Evolutionary conservation across 164 flowering plant genomes (phyloP).

Genomic region (Vitis riparia): DNA sequence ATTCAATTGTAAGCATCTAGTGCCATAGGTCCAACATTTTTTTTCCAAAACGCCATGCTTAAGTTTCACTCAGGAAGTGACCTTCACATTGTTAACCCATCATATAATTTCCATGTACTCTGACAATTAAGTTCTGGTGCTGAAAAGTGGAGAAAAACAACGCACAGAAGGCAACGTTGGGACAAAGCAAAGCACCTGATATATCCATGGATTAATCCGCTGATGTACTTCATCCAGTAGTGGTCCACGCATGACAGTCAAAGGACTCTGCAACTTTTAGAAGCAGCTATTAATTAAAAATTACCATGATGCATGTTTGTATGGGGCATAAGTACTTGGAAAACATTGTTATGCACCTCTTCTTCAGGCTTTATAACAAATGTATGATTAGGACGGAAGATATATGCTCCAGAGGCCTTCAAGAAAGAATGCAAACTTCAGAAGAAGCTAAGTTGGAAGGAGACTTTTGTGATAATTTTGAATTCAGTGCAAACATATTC

Average conservation of each 20-base stretch:
- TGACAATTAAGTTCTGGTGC: background rate
- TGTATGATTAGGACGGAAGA: conserved; percentile 93
- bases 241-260: conserved; percentile 44
- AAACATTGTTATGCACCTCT: conserved; percentile 24
- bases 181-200: conserved; percentile 35
- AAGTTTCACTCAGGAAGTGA: background rate
- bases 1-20: background rate
- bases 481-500: background rate
- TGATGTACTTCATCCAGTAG: conserved; percentile 53
- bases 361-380: conserved; percentile 45
- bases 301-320: background rate
- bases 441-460: conserved; percentile 1
- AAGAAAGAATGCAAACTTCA: background rate
- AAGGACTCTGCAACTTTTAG: conserved; percentile 26
- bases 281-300: background rate
- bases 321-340: background rate
- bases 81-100: background rate
- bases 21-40: background rate
- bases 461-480: background rate
- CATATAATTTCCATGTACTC: background rate
- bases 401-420: conserved; percentile 73
- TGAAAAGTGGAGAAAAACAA: background rate
- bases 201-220: conserved; percentile 46
- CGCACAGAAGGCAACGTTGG: background rate
- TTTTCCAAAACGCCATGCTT: background rate